Percentiles rank a stretch among this genome's conserved stretches.
Evolutionary conservation across 352 stramenopile species (phyloP).

Genomic region (Pythium dissimile): DNA sequence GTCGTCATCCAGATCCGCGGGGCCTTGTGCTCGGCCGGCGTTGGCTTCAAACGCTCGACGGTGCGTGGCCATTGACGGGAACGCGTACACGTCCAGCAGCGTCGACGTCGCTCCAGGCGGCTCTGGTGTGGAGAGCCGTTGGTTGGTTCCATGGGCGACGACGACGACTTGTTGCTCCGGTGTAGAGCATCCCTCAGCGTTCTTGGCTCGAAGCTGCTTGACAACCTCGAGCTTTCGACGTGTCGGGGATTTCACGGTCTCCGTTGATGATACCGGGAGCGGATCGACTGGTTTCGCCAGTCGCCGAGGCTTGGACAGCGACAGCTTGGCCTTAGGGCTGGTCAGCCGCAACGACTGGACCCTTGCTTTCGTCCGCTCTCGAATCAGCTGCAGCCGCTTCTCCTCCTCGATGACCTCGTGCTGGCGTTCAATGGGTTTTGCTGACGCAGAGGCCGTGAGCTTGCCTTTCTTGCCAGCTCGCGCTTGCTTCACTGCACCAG

Average conservation of each 20-base stretch:
- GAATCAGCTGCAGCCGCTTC: not conserved
- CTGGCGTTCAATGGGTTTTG: not conserved
- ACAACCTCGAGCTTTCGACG: conserved; percentile 19
- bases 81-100: conserved; percentile 46
- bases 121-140: not conserved
- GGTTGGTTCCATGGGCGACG: too few species aligned
- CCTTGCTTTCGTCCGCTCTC: conserved; percentile 12
- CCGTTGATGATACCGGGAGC: not conserved
- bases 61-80: conserved; percentile 19
- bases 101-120: too few species aligned
- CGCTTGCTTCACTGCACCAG: not conserved
- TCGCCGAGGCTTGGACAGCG: not conserved
- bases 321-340: not conserved
- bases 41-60: conserved; percentile 8
- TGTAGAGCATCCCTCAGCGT: too few species aligned
- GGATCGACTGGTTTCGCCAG: not conserved
- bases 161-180: too few species aligned
- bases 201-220: conserved; percentile 1
- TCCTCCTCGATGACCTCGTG: not conserved
- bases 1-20: conserved; percentile 31
- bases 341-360: conserved; percentile 7
- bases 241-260: conserved; percentile 5
- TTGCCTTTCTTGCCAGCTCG: not conserved
- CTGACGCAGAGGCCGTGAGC: too few species aligned
- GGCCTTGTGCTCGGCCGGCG: not conserved